Percentiles rank a stretch among this genome's conserved stretches.
Conservation (phyloP, 2,329 filamentous ascomycete species). For the Lachnellula subtilissima region DNA sequence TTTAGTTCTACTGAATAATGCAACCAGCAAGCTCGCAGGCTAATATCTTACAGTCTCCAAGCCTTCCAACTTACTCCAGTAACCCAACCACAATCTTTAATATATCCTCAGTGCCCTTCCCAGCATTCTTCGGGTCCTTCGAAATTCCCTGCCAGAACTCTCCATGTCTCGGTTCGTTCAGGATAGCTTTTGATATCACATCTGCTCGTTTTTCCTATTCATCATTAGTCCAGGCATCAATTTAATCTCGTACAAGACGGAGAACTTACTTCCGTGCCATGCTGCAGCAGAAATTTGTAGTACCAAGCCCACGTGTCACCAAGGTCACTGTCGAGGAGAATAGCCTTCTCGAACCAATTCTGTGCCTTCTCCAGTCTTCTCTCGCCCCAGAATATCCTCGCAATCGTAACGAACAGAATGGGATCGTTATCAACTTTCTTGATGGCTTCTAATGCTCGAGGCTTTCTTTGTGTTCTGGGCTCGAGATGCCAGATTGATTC, state of each 20-base stretch:
- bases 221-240: conserved; percentile 8
- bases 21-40: neutral
- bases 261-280: conserved; percentile 68
- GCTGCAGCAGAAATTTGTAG: conserved; percentile 85
- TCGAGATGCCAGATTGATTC: conserved; percentile 97
- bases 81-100: conserved; percentile 68
- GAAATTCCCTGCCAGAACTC: conserved; percentile 84
- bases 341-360: conserved; percentile 95
- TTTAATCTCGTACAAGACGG: neutral
- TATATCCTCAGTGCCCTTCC: conserved; percentile 72
- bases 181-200: conserved; percentile 72
- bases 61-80: conserved; percentile 23
- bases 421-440: conserved; percentile 95
- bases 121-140: conserved; percentile 80
- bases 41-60: conserved; percentile 6
- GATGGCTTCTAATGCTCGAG: conserved; percentile 86
- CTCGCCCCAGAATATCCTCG: conserved; percentile 94
- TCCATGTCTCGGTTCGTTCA: conserved; percentile 85
- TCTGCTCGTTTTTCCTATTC: conserved; percentile 75
- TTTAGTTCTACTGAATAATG: neutral
- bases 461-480: conserved; percentile 84
- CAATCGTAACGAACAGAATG: conserved; percentile 82
- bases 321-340: conserved; percentile 77
- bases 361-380: conserved; percentile 88
- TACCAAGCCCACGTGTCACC: conserved; percentile 99